Conservation (phyloP, 345 rosid genomes). For the Geranium rotundifolium region DNA sequence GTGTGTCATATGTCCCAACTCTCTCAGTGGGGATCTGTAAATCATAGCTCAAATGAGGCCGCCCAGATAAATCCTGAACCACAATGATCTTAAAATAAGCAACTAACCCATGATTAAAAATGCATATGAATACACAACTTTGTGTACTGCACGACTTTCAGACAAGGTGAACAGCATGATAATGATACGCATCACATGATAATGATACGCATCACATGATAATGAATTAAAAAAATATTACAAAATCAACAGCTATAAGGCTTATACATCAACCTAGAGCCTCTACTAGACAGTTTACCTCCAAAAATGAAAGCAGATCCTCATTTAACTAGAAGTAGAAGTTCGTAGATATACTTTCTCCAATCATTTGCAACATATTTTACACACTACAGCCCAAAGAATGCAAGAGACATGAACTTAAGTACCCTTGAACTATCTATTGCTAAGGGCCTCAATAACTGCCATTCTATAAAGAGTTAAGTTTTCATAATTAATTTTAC, state of each 20-base stretch:
- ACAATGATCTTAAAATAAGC: conserved; percentile 8
- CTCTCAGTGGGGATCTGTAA: conserved; percentile 68
- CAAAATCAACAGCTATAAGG: background rate
- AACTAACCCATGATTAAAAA: background rate
- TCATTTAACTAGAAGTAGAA: background rate
- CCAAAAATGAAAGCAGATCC: background rate
- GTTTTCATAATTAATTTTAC: background rate
- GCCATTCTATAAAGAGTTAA: background rate
- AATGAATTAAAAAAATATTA: too few species aligned
- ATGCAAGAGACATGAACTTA: background rate
- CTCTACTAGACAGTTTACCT: background rate
- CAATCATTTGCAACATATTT: too few species aligned
- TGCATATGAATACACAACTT: background rate
- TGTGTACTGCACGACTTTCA: background rate
- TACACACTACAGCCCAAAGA: background rate
- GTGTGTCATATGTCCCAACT: conserved; percentile 87
- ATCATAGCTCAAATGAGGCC: conserved; percentile 65
- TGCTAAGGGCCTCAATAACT: background rate
- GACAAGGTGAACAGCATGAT: background rate
- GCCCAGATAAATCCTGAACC: conserved; percentile 74
- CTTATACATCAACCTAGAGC: background rate
- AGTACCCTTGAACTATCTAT: background rate
- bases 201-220: too few species aligned
- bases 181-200: too few species aligned
- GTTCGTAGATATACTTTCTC: too few species aligned